A percentile compares a stretch with the other conserved stretches of the same genome.
Conservation (phyloP, 2,329 filamentous ascomycete species). For the Grosmannia clavigera region DNA sequence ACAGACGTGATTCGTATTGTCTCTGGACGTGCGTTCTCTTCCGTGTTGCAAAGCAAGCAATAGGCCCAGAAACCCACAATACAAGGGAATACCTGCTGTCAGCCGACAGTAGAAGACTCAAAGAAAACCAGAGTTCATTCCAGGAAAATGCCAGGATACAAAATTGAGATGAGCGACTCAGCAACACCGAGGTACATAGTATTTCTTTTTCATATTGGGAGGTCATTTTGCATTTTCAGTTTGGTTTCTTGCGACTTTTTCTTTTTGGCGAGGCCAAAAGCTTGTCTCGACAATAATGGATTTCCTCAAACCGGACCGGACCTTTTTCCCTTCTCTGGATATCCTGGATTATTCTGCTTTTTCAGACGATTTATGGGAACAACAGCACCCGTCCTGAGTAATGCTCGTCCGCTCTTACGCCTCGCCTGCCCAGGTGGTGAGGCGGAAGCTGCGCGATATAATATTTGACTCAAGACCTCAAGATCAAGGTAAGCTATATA, state of each 20-base stretch:
- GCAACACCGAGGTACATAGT: conserved; percentile 47
- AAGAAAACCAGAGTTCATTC: not conserved
- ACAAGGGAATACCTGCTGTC: not conserved
- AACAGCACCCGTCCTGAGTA: too few species aligned
- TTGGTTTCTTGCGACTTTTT: conserved; percentile 17
- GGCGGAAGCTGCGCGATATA: too few species aligned
- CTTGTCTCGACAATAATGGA: not conserved
- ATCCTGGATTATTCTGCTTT: conserved; percentile 2
- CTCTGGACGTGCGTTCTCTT: not conserved
- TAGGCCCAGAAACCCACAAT: not conserved
- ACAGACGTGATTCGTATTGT: conserved; percentile 3
- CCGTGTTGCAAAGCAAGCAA: not conserved
- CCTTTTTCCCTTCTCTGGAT: not conserved
- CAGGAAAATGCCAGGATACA: conserved; percentile 37
- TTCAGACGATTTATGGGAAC: not conserved
- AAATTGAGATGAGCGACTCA: conserved; percentile 46
- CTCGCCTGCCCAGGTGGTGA: too few species aligned
- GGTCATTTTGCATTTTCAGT: conserved; percentile 16
- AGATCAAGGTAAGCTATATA: not conserved
- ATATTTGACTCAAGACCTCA: too few species aligned
- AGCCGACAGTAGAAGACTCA: not conserved
- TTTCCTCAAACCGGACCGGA: not conserved
- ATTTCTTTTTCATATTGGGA: conserved; percentile 31
- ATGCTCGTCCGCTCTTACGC: too few species aligned
- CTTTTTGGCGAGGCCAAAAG: not conserved